These are phyloP conservation scores for Neocatenulostroma microsporum DNA, from an alignment of 2,329 filamentous ascomycete genomes.

Conservation along the genomic window DNA sequence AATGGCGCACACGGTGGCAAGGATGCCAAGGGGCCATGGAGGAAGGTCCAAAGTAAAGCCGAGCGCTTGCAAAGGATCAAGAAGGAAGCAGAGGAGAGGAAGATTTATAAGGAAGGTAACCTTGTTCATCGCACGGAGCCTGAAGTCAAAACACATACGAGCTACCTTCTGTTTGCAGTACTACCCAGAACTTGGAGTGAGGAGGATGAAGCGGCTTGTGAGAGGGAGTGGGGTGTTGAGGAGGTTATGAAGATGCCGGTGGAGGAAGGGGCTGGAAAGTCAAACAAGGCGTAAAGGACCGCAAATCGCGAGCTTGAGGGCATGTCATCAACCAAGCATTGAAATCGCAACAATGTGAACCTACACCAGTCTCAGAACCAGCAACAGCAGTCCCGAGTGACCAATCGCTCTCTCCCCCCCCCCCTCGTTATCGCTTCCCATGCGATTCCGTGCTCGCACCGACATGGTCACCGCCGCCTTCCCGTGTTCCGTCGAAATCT, in stretches of 20 bases:
- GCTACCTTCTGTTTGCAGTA: conserved; percentile 90
- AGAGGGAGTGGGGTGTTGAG: conserved; percentile 11
- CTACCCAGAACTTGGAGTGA: conserved; percentile 79
- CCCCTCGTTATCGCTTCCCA: no score
- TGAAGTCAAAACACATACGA: conserved; percentile 92
- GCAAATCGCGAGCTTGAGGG: no score
- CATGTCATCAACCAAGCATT: no score
- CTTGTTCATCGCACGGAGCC: conserved; percentile 73
- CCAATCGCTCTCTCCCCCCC: no score
- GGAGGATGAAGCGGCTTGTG: conserved; percentile 60
- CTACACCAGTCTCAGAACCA: no score
- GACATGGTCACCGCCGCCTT: no score
- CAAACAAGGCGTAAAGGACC: no score
- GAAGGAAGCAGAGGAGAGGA: conserved; percentile 34
- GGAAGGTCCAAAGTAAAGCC: conserved; percentile 3
- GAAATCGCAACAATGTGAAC: no score
- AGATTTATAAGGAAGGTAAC: conserved; percentile 66
- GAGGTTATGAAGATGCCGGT: conserved; percentile 3
- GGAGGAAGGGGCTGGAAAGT: no score
- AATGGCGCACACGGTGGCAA: conserved; percentile 24
- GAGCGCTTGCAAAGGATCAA: conserved; percentile 27
- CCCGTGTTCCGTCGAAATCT: no score
- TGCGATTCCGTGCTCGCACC: no score
- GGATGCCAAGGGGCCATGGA: conserved; percentile 14
- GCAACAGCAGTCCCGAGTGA: no score